Percentiles rank a stretch among this genome's conserved stretches.
Conservation (phyloP, 805 yeast species). For the Saturnispora zaruensis region DNA sequence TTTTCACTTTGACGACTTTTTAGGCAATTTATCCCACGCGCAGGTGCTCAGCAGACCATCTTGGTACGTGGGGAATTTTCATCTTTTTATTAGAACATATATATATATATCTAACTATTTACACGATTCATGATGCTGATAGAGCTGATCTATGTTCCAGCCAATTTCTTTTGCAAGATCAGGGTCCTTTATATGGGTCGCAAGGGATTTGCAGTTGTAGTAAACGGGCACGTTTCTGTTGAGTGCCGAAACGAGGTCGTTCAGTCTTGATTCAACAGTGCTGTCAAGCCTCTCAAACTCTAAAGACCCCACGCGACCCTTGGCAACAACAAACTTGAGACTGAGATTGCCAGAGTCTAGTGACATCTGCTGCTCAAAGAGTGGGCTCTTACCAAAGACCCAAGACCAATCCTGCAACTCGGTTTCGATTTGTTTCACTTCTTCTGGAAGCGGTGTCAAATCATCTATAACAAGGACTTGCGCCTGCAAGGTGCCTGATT, state of each 20-base stretch:
- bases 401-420: constrained; percentile 57
- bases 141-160: constrained; percentile 25
- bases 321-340: constrained; percentile 40
- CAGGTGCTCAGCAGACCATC: background rate
- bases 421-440: constrained; percentile 32
- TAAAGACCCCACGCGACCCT: constrained; percentile 30
- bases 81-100: too few relatives aligned
- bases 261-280: constrained; percentile 12
- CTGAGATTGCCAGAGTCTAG: constrained; percentile 28
- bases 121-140: constrained; percentile 13
- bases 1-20: background rate
- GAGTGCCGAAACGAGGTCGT: constrained; percentile 9
- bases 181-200: constrained; percentile 11
- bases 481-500: constrained; percentile 11
- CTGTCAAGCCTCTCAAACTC: constrained; percentile 8
- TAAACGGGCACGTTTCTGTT: constrained; percentile 9
- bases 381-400: constrained; percentile 72
- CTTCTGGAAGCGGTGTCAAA: constrained; percentile 25
- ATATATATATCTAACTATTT: background rate
- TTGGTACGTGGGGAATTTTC: background rate
- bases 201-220: constrained; percentile 18
- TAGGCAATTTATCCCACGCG: background rate
- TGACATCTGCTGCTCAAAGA: constrained; percentile 50
- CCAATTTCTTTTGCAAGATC: constrained; percentile 14
- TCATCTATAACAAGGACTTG: constrained; percentile 22